phyloP scores from a whole-genome alignment of 306 rosid genomes.

The Sechiopsis laciniata region DNA sequence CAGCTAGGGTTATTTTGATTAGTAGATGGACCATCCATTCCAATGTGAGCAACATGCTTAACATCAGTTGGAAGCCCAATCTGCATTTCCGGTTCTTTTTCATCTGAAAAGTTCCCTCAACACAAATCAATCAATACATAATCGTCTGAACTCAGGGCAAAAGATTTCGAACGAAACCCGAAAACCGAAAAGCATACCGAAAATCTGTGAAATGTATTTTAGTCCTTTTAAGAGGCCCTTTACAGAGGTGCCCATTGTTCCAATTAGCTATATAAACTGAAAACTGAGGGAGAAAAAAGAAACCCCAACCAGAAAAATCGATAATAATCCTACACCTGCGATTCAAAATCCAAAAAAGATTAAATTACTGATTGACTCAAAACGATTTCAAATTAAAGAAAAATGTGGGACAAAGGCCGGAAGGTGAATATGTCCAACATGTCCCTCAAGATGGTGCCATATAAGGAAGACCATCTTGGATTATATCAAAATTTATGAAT shows the following conservation, averaged over 20 bases:
- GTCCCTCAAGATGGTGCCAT: no score
- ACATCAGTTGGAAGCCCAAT: constrained; percentile 93
- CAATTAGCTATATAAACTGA: constrained; percentile 15
- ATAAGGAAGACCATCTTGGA: no score
- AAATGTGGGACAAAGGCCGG: no score
- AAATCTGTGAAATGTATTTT: constrained; percentile 70
- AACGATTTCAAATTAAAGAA: background rate
- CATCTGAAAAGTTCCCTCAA: constrained; percentile 41
- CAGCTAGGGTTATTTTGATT: constrained; percentile 32
- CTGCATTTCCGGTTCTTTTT: constrained; percentile 67
- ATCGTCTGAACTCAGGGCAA: no score
- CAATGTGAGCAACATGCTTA: constrained; percentile 50
- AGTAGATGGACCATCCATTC: constrained; percentile 43
- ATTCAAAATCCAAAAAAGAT: background rate
- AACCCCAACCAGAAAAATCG: constrained; percentile 1
- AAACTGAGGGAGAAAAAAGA: background rate
- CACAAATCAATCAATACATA: background rate
- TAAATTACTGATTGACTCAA: background rate
- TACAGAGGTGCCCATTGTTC: constrained; percentile 40
- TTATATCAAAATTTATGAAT: no score
- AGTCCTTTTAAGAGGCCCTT: constrained; percentile 85
- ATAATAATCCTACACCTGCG: background rate
- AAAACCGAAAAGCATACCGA: constrained; percentile 43
- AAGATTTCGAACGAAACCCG: background rate
- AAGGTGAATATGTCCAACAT: no score